These are phyloP conservation scores for Isabelozyma heimii DNA, from an alignment of 805 yeast species.

Conservation along the genomic window DNA sequence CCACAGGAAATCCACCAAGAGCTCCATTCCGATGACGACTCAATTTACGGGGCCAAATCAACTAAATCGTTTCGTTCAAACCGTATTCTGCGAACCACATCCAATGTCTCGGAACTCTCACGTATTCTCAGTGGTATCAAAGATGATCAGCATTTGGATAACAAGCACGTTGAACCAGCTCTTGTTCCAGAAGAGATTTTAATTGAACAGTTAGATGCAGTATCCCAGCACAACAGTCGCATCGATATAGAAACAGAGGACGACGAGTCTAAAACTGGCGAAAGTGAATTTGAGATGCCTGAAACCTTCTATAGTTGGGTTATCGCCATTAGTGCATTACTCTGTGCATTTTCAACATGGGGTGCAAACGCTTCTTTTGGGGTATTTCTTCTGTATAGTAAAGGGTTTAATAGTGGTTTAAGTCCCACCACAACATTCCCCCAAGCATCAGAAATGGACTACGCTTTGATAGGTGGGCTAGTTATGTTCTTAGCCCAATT, in stretches of 20 bases:
- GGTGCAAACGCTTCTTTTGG: slow-evolving; percentile 64
- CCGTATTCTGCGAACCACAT: not conserved
- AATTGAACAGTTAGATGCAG: slow-evolving; percentile 14
- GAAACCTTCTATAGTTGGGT: slow-evolving; percentile 40
- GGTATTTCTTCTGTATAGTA: slow-evolving; percentile 52
- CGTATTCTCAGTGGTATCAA: slow-evolving; percentile 10
- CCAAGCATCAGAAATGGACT: slow-evolving; percentile 43
- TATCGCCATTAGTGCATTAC: slow-evolving; percentile 47
- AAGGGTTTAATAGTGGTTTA: slow-evolving; percentile 16
- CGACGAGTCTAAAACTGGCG: slow-evolving; percentile 39
- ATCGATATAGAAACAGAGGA: slow-evolving; percentile 1
- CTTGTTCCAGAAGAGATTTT: slow-evolving; percentile 13
- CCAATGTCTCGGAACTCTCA: not conserved
- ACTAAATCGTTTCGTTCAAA: not conserved
- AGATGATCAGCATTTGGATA: slow-evolving; percentile 19
- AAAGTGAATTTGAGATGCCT: slow-evolving; percentile 12
- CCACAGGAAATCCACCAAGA: too few relatives aligned
- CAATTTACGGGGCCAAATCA: too few relatives aligned
- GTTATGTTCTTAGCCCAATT: slow-evolving; percentile 55
- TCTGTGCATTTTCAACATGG: slow-evolving; percentile 48
- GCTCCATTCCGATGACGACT: too few relatives aligned
- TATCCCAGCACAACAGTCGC: slow-evolving; percentile 6
- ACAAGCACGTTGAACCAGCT: slow-evolving; percentile 6
- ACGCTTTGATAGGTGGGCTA: slow-evolving; percentile 51
- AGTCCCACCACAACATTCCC: slow-evolving; percentile 28